A percentile compares a stretch with the other conserved stretches of the same genome.
phyloP scores from a whole-genome alignment of 371 early-diverging fungal species.

The Chytridium lagenaria region DNA sequence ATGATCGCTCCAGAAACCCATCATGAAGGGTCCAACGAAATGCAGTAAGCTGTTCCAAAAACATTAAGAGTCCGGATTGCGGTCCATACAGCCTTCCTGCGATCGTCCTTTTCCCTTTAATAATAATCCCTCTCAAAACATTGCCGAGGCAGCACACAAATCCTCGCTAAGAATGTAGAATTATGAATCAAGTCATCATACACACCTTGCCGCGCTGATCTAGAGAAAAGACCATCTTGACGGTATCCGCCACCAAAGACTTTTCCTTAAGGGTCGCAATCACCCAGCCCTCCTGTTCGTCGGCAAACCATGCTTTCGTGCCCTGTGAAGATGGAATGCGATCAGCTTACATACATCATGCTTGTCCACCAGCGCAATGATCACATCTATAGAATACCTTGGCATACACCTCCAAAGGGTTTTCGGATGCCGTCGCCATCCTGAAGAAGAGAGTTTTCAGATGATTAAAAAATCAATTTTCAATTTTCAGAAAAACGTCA shows the following conservation, averaged over 20 bases:
- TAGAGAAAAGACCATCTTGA: constrained; percentile 70
- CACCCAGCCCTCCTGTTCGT: constrained; percentile 87
- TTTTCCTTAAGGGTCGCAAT: constrained; percentile 69
- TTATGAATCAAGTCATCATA: constrained; percentile 85
- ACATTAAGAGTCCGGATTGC: too few species aligned
- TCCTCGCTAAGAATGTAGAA: too few species aligned
- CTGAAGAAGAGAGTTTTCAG: background rate
- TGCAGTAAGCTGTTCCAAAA: too few species aligned
- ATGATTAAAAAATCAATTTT: too few species aligned
- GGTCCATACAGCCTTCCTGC: too few species aligned
- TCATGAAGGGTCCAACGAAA: too few species aligned
- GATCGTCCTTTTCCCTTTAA: too few species aligned
- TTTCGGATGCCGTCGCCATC: constrained; percentile 13
- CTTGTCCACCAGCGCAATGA: background rate
- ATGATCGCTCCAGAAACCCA: too few species aligned
- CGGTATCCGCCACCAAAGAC: constrained; percentile 62
- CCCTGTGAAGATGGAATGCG: constrained; percentile 79
- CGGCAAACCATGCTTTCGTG: constrained; percentile 84
- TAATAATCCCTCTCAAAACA: too few species aligned
- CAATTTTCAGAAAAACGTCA: too few species aligned
- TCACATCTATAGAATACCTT: too few species aligned
- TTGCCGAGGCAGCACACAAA: too few species aligned
- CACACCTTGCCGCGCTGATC: constrained; percentile 54
- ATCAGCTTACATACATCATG: constrained; percentile 37
- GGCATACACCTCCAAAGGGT: constrained; percentile 31